A percentile compares a stretch with the other conserved stretches of the same genome.
These are phyloP conservation scores for Exophiala oligosperma DNA, from an alignment of 2,329 filamentous ascomycete genomes.

Conservation along the genomic window DNA sequence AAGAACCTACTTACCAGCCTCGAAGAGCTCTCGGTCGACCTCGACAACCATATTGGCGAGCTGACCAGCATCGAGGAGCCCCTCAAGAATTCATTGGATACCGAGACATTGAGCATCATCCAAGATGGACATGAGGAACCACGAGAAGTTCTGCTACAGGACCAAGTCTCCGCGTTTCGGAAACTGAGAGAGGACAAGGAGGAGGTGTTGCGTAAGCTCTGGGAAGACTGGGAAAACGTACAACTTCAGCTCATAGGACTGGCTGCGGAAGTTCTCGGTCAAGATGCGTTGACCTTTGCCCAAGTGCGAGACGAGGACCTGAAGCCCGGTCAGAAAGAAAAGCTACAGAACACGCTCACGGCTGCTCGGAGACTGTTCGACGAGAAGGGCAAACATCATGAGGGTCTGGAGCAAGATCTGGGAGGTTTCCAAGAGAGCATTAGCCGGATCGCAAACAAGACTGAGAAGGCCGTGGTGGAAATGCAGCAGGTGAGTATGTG, in stretches of 20 bases:
- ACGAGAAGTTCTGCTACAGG: constrained; percentile 14
- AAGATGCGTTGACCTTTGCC: constrained; percentile 7
- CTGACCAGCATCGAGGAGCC: constrained; percentile 14
- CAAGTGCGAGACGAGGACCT: constrained; percentile 9
- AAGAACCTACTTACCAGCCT: constrained; percentile 6
- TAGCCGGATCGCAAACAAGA: constrained; percentile 12
- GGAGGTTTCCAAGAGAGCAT: constrained; percentile 10
- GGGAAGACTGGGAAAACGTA: constrained; percentile 25
- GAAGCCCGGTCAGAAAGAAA: constrained; percentile 15
- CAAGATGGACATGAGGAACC: neutral
- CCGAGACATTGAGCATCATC: constrained; percentile 14
- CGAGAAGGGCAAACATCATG: neutral
- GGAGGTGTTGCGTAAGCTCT: constrained; percentile 13
- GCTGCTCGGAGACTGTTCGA: constrained; percentile 3
- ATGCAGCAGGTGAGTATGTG: constrained; percentile 17
- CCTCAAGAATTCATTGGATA: constrained; percentile 9
- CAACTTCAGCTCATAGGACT: constrained; percentile 20
- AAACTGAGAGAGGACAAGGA: constrained; percentile 19
- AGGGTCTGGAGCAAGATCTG: constrained; percentile 10
- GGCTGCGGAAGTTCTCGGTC: constrained; percentile 23
- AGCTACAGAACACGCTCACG: constrained; percentile 4
- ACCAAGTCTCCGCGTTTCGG: constrained; percentile 12
- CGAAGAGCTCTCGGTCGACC: constrained; percentile 11
- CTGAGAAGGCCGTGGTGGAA: constrained; percentile 15
- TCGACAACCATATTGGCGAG: constrained; percentile 10